Evolutionary conservation across 805 yeast species (phyloP).

Genomic region (Yarrowia sp.): DNA sequence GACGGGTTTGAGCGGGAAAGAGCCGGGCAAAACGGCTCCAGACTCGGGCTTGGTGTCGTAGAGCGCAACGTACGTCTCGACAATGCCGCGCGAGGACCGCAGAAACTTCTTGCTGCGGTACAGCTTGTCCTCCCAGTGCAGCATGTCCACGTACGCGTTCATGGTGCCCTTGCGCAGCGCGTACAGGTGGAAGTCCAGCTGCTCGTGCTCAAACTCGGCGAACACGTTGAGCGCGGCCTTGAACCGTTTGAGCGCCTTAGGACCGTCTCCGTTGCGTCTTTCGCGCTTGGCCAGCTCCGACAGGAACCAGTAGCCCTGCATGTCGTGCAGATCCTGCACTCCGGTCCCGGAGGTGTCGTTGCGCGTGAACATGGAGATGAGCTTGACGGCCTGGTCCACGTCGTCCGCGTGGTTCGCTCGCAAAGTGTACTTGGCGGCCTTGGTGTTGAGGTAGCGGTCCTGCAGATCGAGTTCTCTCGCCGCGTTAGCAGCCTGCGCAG

Average conservation of each 20-base stretch:
- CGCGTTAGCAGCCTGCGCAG: slow-evolving; percentile 62
- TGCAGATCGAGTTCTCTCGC: slow-evolving; percentile 79
- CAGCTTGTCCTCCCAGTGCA: slow-evolving; percentile 78
- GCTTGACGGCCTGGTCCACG: slow-evolving; percentile 68
- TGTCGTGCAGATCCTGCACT: slow-evolving; percentile 75
- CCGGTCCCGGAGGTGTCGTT: slow-evolving; percentile 83
- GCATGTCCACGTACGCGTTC: slow-evolving; percentile 71
- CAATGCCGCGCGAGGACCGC: slow-evolving; percentile 67
- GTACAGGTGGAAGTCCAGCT: slow-evolving; percentile 91
- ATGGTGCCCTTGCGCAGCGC: slow-evolving; percentile 89
- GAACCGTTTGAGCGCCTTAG: slow-evolving; percentile 79
- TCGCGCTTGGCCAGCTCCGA: slow-evolving; percentile 83
- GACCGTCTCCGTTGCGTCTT: slow-evolving; percentile 57
- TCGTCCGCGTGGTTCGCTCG: slow-evolving; percentile 55
- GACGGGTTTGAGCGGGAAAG: slow-evolving; percentile 38
- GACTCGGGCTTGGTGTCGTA: slow-evolving; percentile 32
- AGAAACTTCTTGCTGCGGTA: slow-evolving; percentile 67
- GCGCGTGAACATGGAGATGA: slow-evolving; percentile 77
- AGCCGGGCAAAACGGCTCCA: slow-evolving; percentile 26
- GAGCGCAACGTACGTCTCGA: slow-evolving; percentile 52
- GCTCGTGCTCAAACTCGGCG: slow-evolving; percentile 73
- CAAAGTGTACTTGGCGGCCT: slow-evolving; percentile 76
- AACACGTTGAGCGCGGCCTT: slow-evolving; percentile 63
- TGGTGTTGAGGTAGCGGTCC: slow-evolving; percentile 88
- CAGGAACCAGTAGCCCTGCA: slow-evolving; percentile 92